These are phyloP conservation scores for Friedmanniomyces endolithicus DNA, from an alignment of 495 filamentous ascomycete genomes.

Conservation along the genomic window DNA sequence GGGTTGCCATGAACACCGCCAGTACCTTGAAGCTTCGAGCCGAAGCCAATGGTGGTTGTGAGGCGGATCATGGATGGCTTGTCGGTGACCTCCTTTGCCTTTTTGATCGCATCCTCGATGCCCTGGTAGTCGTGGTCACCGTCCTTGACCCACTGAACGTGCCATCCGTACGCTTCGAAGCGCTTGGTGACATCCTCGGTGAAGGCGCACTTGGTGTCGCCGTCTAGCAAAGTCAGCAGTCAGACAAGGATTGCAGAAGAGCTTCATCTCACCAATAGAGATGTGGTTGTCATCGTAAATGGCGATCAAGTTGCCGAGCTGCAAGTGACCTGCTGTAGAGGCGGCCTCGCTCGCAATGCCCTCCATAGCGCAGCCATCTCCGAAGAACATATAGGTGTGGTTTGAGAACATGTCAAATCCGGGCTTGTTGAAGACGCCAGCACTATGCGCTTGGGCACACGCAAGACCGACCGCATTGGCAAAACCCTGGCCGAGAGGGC, in stretches of 20 bases:
- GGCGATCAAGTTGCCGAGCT: slow-evolving; percentile 92
- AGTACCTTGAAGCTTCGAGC: slow-evolving; percentile 86
- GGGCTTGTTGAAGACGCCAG: slow-evolving; percentile 91
- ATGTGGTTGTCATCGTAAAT: slow-evolving; percentile 99
- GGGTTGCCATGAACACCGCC: slow-evolving; percentile 90
- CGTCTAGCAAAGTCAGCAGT: slow-evolving; percentile 42
- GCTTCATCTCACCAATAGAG: slow-evolving; percentile 53
- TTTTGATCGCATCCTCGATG: slow-evolving; percentile 80
- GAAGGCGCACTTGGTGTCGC: slow-evolving; percentile 88
- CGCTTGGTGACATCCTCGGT: slow-evolving; percentile 94
- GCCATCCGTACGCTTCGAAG: slow-evolving; percentile 98
- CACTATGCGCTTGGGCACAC: slow-evolving; percentile 84
- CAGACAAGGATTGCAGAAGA: background rate
- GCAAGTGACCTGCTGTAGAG: slow-evolving; percentile 85
- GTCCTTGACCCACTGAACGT: slow-evolving; percentile 71
- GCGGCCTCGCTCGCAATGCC: slow-evolving; percentile 90
- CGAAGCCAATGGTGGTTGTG: slow-evolving; percentile 94
- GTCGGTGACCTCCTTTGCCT: slow-evolving; percentile 75
- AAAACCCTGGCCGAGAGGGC: slow-evolving; percentile 91
- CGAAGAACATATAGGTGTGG: slow-evolving; percentile 93
- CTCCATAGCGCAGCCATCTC: slow-evolving; percentile 98
- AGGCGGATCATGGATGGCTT: slow-evolving; percentile 97
- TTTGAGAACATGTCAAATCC: slow-evolving; percentile 86
- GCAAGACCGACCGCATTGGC: slow-evolving; percentile 92
- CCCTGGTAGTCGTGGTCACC: slow-evolving; percentile 80